Evolutionary conservation across 2,329 filamentous ascomycete species (phyloP), one percentile per base, ranked within the genome.

Genomic region (Onygenales sp.): DNA sequence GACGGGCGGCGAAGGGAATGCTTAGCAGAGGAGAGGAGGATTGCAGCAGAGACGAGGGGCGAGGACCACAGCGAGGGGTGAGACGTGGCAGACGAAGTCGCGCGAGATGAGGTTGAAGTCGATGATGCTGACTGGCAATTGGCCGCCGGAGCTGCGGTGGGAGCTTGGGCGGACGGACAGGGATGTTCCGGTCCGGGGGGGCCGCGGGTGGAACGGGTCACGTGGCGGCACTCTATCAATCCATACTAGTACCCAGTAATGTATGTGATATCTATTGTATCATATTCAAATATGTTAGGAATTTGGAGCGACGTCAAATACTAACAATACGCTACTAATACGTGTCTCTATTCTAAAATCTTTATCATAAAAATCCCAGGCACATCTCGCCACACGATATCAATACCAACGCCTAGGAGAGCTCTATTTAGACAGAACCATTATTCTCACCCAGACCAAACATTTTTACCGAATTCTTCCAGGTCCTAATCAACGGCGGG

Each of bases 381-480:
- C n/a, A n/a, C n/a, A 14, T 47, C 7, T n/a, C 35, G 11, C n/a
- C 21, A 11, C 21, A 21, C 33, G 3, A 13, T 27, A 39, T 39
- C 4, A 17, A 48, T 14, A 17, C 1, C n/a, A 17, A 11, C 13
- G 33, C n/a, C 45, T 36, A 31, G n/a, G 2, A 9, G 13, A 3
- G 6, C 8, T 31, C 33, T 39, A 11, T 14, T 7, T 7, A 33
- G 8, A 7, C 31, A n/a, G 21, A 43, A 11, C 31, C 32, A 27
- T 11, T 27, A 35, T 64, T 56, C 59, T 79, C 77, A 0, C 81
- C 85, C 43, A 95, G 67, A 0, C 82, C 84, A 73, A 95, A 95
- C 66, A 95, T 89, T 57, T 76, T 77, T 54, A 84, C 78, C 0
- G 88, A 93, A 68, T 95, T 95, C 44, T 72, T 78, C 89, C 89